A percentile compares a stretch with the other conserved stretches of the same genome.
These are phyloP conservation scores for Ulota crispa DNA, from an alignment of 225 moss, liverwort and hornwort genomes.

Conservation along the genomic window DNA sequence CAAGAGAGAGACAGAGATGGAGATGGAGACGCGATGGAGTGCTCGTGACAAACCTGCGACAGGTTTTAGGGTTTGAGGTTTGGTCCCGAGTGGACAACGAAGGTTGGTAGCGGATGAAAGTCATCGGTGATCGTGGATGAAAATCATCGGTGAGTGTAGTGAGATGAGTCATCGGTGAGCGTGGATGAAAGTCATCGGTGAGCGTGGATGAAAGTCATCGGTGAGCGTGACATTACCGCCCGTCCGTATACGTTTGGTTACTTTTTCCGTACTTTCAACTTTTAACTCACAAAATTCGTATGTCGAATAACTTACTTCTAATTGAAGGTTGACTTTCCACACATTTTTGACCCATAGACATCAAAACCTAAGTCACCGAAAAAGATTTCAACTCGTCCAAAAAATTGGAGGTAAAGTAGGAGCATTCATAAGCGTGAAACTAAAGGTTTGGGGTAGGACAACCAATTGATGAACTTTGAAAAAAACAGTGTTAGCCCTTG, in stretches of 20 bases:
- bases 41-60: not conserved
- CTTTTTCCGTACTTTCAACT: not conserved
- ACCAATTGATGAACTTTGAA: too few relatives aligned
- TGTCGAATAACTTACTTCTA: too few relatives aligned
- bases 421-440: too few relatives aligned
- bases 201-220: not conserved
- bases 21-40: not conserved
- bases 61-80: not conserved
- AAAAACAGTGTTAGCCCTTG: too few relatives aligned
- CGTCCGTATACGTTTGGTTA: not conserved
- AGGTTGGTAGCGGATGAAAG: not conserved
- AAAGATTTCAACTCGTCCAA: too few relatives aligned
- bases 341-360: too few relatives aligned
- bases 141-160: not conserved
- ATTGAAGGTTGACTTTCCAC: too few relatives aligned
- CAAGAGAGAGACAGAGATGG: not conserved
- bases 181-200: not conserved
- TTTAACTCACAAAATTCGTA: not conserved
- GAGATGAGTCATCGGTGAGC: not conserved
- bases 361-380: too few relatives aligned
- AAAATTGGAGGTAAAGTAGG: too few relatives aligned
- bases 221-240: not conserved
- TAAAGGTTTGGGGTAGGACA: too few relatives aligned
- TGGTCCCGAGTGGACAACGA: not conserved
- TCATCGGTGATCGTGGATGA: too few relatives aligned